Evolutionary conservation across 345 rosid species (phyloP).

Genomic region (Syzygium aqueum): DNA sequence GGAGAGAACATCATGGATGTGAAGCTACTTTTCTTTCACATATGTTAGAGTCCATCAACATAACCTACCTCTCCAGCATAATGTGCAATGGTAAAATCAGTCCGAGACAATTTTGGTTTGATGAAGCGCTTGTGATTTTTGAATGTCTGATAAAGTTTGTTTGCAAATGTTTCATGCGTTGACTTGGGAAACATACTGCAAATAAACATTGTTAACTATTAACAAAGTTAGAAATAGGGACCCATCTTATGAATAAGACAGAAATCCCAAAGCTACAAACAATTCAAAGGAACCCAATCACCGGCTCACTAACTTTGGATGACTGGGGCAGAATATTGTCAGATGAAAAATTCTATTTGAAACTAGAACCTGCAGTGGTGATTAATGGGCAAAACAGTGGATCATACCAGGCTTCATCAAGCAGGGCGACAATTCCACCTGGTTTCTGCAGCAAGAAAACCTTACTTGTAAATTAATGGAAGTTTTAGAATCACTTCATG

Average conservation of each 20-base stretch:
- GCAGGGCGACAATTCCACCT: slow-evolving; percentile 14
- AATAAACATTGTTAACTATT: background rate
- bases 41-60: background rate
- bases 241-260: background rate
- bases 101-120: slow-evolving; percentile 93
- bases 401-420: slow-evolving; percentile 16
- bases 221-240: background rate
- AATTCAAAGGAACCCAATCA: background rate
- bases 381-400: background rate
- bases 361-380: background rate
- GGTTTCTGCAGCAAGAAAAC: slow-evolving; percentile 12
- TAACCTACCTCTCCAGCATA: slow-evolving; percentile 89
- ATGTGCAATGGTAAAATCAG: slow-evolving; percentile 84
- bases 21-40: background rate
- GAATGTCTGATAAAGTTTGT: slow-evolving; percentile 94
- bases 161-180: slow-evolving; percentile 92
- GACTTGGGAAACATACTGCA: slow-evolving; percentile 99
- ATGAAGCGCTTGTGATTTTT: slow-evolving; percentile 78
- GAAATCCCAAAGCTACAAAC: background rate
- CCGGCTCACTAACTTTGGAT: background rate
- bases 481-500: background rate
- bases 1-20: background rate
- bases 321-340: background rate
- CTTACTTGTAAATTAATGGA: background rate
- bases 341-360: background rate